Conservation (phyloP, 345 rosid species). For the Gossypioides kirkii region DNA sequence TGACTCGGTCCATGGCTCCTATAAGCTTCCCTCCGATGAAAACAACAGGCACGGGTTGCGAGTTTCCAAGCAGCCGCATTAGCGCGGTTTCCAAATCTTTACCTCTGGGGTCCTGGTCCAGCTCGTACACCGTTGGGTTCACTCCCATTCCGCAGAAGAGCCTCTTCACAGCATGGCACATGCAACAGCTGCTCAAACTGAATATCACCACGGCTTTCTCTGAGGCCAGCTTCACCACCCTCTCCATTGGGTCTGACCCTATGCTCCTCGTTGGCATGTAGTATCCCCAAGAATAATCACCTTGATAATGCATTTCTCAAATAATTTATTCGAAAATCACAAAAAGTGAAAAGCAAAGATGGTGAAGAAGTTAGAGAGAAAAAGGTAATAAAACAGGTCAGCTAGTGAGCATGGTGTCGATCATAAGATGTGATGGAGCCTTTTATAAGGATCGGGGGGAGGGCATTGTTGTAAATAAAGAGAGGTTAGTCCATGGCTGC, state of each 20-base stretch:
- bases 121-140: slow-evolving; percentile 54
- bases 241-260: slow-evolving; percentile 38
- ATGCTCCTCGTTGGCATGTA: slow-evolving; percentile 18
- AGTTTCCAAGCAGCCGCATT: slow-evolving; percentile 31
- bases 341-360: not conserved
- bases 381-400: not conserved
- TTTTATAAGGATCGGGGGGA: not conserved
- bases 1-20: slow-evolving; percentile 61
- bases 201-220: slow-evolving; percentile 65
- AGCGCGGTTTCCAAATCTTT: slow-evolving; percentile 48
- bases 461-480: slow-evolving; percentile 1
- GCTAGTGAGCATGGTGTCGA: not conserved
- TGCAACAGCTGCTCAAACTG: slow-evolving; percentile 55
- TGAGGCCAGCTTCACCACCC: slow-evolving; percentile 42
- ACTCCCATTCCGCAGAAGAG: slow-evolving; percentile 72
- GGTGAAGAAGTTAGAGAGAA: slow-evolving; percentile 19
- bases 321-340: no score
- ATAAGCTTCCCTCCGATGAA: slow-evolving; percentile 64
- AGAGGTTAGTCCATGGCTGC: not conserved
- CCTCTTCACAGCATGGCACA: slow-evolving; percentile 73
- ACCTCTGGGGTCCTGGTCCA: slow-evolving; percentile 57
- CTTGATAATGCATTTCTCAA: slow-evolving; percentile 21
- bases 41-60: slow-evolving; percentile 41
- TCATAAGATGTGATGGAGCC: not conserved
- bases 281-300: slow-evolving; percentile 21